Conservation (phyloP, 805 yeast species). For the Nakazawaea holstii region DNA sequence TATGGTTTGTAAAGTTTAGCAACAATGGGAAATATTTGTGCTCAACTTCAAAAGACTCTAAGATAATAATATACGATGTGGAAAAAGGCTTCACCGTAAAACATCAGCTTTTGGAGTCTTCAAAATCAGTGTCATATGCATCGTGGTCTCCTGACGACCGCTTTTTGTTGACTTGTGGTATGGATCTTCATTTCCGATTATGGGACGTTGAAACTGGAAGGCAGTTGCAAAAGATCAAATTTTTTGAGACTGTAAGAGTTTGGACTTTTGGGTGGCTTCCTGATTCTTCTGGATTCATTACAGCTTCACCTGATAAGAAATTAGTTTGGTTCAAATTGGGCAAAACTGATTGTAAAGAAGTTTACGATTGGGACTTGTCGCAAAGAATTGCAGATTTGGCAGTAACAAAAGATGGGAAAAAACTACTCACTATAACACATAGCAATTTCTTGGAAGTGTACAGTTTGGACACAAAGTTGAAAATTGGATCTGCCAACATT, state of each 20-base stretch:
- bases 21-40: conserved; percentile 73
- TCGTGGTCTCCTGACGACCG: conserved; percentile 75
- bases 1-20: conserved; percentile 79
- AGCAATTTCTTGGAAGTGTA: conserved; percentile 58
- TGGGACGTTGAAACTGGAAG: conserved; percentile 52
- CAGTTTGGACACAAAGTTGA: conserved; percentile 35
- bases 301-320: conserved; percentile 76
- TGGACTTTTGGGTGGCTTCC: conserved; percentile 73
- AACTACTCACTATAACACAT: conserved; percentile 60
- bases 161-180: conserved; percentile 62
- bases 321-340: conserved; percentile 40
- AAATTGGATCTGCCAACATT: conserved; percentile 42
- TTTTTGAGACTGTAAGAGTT: conserved; percentile 24
- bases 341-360: conserved; percentile 24
- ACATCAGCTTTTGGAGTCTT: conserved; percentile 37
- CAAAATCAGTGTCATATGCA: conserved; percentile 55
- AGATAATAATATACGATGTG: conserved; percentile 62
- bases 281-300: conserved; percentile 45
- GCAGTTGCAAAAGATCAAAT: conserved; percentile 15
- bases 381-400: conserved; percentile 64
- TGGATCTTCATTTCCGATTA: conserved; percentile 63
- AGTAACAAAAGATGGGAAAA: conserved; percentile 57
- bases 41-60: conserved; percentile 68
- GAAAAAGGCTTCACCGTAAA: conserved; percentile 34
- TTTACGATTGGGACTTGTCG: conserved; percentile 27